Base-by-base conservation (phyloP, 192 early-diverging fungal genomes). In the Backusella tuberculispora region DNA sequence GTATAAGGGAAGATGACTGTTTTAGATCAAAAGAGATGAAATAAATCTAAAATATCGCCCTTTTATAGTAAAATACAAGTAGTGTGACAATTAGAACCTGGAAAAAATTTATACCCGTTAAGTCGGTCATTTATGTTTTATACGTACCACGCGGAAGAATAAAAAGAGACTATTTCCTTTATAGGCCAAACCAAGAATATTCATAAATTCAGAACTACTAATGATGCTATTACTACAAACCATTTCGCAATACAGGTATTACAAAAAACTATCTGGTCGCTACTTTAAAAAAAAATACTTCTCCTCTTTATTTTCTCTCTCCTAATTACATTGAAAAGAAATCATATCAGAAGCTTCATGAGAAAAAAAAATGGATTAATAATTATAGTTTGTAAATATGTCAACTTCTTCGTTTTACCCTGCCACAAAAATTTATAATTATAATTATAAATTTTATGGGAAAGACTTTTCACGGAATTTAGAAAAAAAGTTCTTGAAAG, bases 391-490 rank as follows among this genome's bases (percentile, higher is more conserved):
- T 60, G 21, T n/a, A 26, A 60, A 12, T 24, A 60, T 24, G 12
- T 60, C 21, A 26, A 26, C 26, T 60, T 60, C 53, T 60, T 60
- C 21, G 21, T 24, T 60, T 60, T 60, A 60, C 53, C 53, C 53
- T 60, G 53, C 24, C 53, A 60, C 53, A 19, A 60, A 26, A 21
- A 19, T 60, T 60, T 60, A 10, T 26, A 60, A 60, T 24, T 60
- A 60, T 24, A 13, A 60, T 60, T 24, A 60, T 24, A 19, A 60
- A 60, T 24, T 12, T 13, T 7, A 12, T 17, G 48, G n/a, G 17
- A 19, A 19, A 19, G 0, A 7, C n/a, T 50, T 50, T 8, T 19
- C 48, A 4, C 21, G 21, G 53, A 60, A 60, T 12, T 26, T 8
- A 56, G n/a, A 60, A 10, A 3, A 19, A 60, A 13, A 26, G 4